Base-by-base conservation (phyloP, 2,329 filamentous ascomycete genomes). In the Microcyclosporella mali region DNA sequence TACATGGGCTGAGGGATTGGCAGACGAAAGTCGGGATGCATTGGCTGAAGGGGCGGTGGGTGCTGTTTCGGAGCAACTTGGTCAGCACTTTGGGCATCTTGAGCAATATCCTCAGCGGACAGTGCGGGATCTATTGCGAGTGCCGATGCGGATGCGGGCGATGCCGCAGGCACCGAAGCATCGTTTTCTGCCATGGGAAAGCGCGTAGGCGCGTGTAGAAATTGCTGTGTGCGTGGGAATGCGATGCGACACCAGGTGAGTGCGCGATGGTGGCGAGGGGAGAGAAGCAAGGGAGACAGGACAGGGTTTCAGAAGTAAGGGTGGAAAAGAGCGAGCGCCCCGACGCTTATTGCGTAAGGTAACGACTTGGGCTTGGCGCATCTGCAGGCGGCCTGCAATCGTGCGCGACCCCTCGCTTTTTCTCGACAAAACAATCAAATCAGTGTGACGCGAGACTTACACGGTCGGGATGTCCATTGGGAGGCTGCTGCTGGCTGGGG, bases 1-100 rank as follows among this genome's bases (percentile, higher is more conserved):
- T 70, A 71, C 66, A 71, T 65, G 27, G 68, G 64, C 45, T 66
- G 64, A 43, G 70, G 70, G 32, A 69, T 66, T 29, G 70, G 69
- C 43, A 70, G 60, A 43, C 67, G 68, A 53, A 71, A 71, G 49
- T 72, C 68, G 25, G 60, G 60, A 45, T 69, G 65, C 36, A 65
- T 63, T 47, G 69, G 67, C 56, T 70, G 68, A 42, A 69, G 61
- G 45, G 68, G 59, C 11, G 37, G 52, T 21, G 61, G 57, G 37
- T 64, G 60, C 60, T 64, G 58, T 41, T 58, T 53, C 19, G 49
- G 37, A 34, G 40, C 46, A 50, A 53, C 47, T 41, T 54, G 40
- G 46, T 60, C 51, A 59, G 56, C 45, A 42, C 45, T 41, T 17
- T 43, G 29, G 16, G 33, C 33, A 16, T 15, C 25, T 14, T 37